Evolutionary conservation across 164 flowering plant species (phyloP), one percentile per base, ranked within the genome.

Genomic region (Santalum album): DNA sequence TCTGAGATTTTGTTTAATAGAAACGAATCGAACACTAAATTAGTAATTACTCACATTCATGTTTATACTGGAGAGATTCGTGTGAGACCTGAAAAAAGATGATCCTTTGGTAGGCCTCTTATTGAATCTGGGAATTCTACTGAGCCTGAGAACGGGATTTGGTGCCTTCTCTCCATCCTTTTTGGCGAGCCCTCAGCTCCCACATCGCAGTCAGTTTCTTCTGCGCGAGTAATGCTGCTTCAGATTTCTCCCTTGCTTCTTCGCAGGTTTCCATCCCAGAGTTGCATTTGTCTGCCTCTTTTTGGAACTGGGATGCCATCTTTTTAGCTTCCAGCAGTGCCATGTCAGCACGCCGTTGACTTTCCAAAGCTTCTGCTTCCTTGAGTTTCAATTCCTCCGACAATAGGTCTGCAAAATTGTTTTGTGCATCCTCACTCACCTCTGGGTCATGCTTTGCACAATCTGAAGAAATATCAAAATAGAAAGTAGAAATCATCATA

Each of bases 181-280:
- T 77, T 55, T 84, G 87, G 11, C 87, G 84, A 54, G 96, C 98
- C 61, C 98, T 80, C 55, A 47, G 49, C 76, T 83, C 87, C 96
- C 96, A 89, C 72, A 71, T 65, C 15, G 76, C 76, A 22, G 86
- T 78, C 55, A 78, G 52, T 62, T 66, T 82, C 72, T 72, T 84
- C 60, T 89, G 98, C 12, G 79, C 83, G n/a, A 54, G 60, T 51
- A 89, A 69, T 22, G 85, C 70, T 32, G 74, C 82, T 65, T 89
- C 96, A n/a, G 96, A 72, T 61, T 74, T 86, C 60, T 89, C 98
- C 62, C 96, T 78, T 27, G 98, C 96, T 63, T 80, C 96, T 62
- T 89, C 98, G 55, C 96, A 92, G 16, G 96, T 89, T 63, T 84
- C 98, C 96, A 92, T 92, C 25, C 98, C 96, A 23, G 96, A 92